phyloP scores from a whole-genome alignment of 2,329 filamentous ascomycete species.

The Arthroderma sp. region DNA sequence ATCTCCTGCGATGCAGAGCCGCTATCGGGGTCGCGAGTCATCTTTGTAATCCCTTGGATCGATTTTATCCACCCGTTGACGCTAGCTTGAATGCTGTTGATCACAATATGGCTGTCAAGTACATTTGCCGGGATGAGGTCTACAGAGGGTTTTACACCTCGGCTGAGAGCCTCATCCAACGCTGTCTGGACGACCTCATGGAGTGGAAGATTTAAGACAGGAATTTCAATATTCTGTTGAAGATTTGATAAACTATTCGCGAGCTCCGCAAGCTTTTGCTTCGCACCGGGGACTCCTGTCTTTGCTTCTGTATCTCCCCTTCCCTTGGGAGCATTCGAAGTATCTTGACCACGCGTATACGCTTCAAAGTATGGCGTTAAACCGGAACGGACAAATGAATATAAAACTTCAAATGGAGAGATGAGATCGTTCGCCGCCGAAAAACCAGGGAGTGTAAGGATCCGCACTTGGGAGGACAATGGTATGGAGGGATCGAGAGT shows the following conservation, averaged over 20 bases:
- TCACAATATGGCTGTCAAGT: conserved; percentile 78
- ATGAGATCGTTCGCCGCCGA: conserved; percentile 56
- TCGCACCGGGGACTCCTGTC: conserved; percentile 90
- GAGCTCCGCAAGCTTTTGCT: conserved; percentile 91
- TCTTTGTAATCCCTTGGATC: conserved; percentile 90
- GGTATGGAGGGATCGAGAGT: conserved; percentile 74
- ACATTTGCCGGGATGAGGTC: conserved; percentile 64
- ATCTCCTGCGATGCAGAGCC: conserved; percentile 90
- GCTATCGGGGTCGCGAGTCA: conserved; percentile 67
- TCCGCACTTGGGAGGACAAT: conserved; percentile 77
- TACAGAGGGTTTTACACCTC: conserved; percentile 55
- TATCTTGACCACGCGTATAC: conserved; percentile 71
- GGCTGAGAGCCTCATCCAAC: conserved; percentile 60
- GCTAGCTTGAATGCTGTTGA: conserved; percentile 84
- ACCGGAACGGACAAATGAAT: conserved; percentile 81
- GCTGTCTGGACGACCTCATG: conserved; percentile 80
- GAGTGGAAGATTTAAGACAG: conserved; percentile 73
- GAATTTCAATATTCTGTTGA: conserved; percentile 96
- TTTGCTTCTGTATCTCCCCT: conserved; percentile 79
- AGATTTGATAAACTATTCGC: conserved; percentile 81
- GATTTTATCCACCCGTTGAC: conserved; percentile 99
- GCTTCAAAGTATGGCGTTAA: conserved; percentile 96
- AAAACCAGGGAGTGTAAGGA: conserved; percentile 79
- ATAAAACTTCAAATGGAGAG: conserved; percentile 83
- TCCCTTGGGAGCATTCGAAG: conserved; percentile 51